Conservation (phyloP, 2,329 filamentous ascomycete genomes). For the Ciborinia camelliae region DNA sequence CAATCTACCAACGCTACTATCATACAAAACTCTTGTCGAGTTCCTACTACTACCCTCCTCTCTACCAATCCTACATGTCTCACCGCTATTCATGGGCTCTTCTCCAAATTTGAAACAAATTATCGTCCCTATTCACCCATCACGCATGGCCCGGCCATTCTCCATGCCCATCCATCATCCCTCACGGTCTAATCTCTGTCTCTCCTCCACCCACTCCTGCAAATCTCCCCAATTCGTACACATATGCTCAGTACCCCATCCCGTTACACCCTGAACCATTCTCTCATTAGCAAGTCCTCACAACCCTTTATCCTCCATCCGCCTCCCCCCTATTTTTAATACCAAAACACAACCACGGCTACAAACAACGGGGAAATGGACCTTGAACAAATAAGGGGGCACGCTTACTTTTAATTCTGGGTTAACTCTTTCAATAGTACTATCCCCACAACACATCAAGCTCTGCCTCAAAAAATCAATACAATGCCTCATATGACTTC, state of each 20-base stretch:
- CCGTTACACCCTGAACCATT: not conserved
- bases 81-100: not conserved
- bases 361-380: fast-evolving
- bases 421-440: constrained; percentile 16
- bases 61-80: not conserved
- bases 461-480: constrained; percentile 24
- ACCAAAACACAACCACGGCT: fast-evolving
- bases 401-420: not conserved
- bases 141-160: too few species aligned
- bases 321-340: too few species aligned
- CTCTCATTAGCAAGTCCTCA: not conserved
- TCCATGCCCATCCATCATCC: not conserved
- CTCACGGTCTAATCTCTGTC: not conserved
- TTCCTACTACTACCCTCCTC: not conserved
- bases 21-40: not conserved
- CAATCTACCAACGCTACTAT: not conserved
- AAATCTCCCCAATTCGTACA: constrained; percentile 10
- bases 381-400: not conserved
- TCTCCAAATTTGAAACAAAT: too few species aligned
- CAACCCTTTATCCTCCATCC: too few species aligned
- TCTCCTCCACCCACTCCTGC: constrained; percentile 1
- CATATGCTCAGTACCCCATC: constrained; percentile 5
- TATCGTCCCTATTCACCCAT: not conserved
- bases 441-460: constrained; percentile 23
- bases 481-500: constrained; percentile 18